Percentiles rank a stretch among this genome's conserved stretches.
These are phyloP conservation scores for Erysimum cheiri DNA, from an alignment of 441 rosid species.

Conservation along the genomic window DNA sequence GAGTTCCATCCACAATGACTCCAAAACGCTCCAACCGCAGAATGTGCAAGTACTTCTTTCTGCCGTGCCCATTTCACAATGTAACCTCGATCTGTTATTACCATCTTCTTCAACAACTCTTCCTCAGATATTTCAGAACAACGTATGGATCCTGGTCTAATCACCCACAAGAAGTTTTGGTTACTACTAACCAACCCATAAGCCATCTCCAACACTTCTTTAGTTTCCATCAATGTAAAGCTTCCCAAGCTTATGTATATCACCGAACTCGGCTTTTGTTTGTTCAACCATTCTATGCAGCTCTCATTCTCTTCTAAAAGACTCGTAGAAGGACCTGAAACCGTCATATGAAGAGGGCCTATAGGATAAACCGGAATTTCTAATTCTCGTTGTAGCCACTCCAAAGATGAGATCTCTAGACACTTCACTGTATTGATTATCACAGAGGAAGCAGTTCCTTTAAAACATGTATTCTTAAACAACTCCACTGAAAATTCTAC, in stretches of 20 bases:
- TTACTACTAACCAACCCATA: slow-evolving; percentile 41
- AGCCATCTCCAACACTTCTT: slow-evolving; percentile 42
- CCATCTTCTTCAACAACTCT: slow-evolving; percentile 32
- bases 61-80: slow-evolving; percentile 54
- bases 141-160: slow-evolving; percentile 40
- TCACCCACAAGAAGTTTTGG: slow-evolving; percentile 47
- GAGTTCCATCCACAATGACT: slow-evolving; percentile 57
- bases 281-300: slow-evolving; percentile 53
- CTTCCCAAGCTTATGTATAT: slow-evolving; percentile 54
- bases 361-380: slow-evolving; percentile 43
- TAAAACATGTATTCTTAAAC: not conserved
- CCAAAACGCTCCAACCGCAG: slow-evolving; percentile 43
- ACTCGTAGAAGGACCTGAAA: slow-evolving; percentile 28
- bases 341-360: slow-evolving; percentile 48
- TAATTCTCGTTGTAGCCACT: slow-evolving; percentile 25
- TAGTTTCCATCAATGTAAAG: slow-evolving; percentile 1
- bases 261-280: slow-evolving; percentile 43
- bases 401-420: slow-evolving; percentile 41
- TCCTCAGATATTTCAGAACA: slow-evolving; percentile 21
- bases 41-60: slow-evolving; percentile 45
- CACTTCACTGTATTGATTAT: slow-evolving; percentile 44
- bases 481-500: slow-evolving; percentile 27
- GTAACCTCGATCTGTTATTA: slow-evolving; percentile 35
- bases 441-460: slow-evolving; percentile 38
- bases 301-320: slow-evolving; percentile 45